A percentile compares a stretch with the other conserved stretches of the same genome.
Conservation (phyloP, 2,329 filamentous ascomycete species). For the Phaeophleospora eucalypticola region DNA sequence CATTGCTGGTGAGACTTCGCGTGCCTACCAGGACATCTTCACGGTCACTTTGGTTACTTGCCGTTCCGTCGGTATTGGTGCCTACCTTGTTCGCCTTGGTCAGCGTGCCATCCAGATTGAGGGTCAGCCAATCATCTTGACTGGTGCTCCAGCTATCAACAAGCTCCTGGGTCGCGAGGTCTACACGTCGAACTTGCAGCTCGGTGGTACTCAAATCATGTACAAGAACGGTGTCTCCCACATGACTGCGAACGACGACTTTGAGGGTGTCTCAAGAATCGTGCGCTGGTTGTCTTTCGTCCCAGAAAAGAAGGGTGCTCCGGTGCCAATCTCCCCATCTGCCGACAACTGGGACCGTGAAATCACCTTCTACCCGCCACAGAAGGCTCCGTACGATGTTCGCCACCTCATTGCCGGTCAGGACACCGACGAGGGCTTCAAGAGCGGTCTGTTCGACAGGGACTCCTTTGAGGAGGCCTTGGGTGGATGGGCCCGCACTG, state of each 20-base stretch:
- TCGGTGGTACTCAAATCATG: slow-evolving; percentile 99
- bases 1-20: slow-evolving; percentile 94
- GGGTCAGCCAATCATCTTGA: slow-evolving; percentile 97
- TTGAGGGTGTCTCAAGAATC: slow-evolving; percentile 95
- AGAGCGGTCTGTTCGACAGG: slow-evolving; percentile 90
- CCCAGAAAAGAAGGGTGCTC: slow-evolving; percentile 88
- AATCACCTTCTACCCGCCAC: slow-evolving; percentile 72
- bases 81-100: slow-evolving; percentile 95
- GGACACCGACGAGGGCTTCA: slow-evolving; percentile 78
- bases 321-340: slow-evolving; percentile 85
- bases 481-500: slow-evolving; percentile 93
- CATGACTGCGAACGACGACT: slow-evolving; percentile 96
- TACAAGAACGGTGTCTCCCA: slow-evolving; percentile 99
- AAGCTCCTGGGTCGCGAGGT: slow-evolving; percentile 97
- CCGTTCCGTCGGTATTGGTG: slow-evolving; percentile 97
- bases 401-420: slow-evolving; percentile 89
- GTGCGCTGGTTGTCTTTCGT: slow-evolving; percentile 98
- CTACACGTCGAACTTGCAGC: slow-evolving; percentile 97
- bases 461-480: slow-evolving; percentile 96
- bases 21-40: slow-evolving; percentile 98
- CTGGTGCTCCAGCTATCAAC: slow-evolving; percentile 94
- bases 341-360: slow-evolving; percentile 91
- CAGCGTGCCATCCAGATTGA: slow-evolving; percentile 99
- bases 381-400: slow-evolving; percentile 86
- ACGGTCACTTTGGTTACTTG: slow-evolving; percentile 96